phyloP scores from a whole-genome alignment of 2,329 filamentous ascomycete genomes.

The Arthrobotrys megalospora region DNA sequence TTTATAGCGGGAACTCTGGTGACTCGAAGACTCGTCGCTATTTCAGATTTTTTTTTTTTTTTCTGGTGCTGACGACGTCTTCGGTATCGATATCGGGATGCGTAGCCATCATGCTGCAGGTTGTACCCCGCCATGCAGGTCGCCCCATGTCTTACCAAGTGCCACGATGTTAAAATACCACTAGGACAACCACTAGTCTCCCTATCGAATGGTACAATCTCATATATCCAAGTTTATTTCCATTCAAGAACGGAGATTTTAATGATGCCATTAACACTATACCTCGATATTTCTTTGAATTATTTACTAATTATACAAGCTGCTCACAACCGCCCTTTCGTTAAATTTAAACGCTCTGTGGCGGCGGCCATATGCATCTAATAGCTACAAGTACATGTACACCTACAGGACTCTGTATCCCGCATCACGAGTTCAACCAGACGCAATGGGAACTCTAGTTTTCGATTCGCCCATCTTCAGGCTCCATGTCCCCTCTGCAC shows the following conservation, averaged over 20 bases:
- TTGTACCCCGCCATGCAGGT: slow-evolving; percentile 50
- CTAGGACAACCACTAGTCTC: slow-evolving; percentile 6
- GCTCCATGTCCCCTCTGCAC: slow-evolving; percentile 19
- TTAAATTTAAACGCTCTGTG: slow-evolving; percentile 16
- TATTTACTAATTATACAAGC: not conserved
- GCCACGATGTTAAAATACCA: slow-evolving; percentile 23
- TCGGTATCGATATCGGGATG: slow-evolving; percentile 44
- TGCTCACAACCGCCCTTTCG: not conserved
- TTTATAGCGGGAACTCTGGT: slow-evolving; percentile 41
- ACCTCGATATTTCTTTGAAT: not conserved
- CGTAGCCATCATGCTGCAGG: slow-evolving; percentile 21
- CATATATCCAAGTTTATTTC: slow-evolving; percentile 15
- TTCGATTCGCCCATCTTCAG: slow-evolving; percentile 35
- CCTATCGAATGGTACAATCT: not conserved
- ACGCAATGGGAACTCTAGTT: slow-evolving; percentile 19
- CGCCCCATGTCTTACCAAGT: slow-evolving; percentile 32
- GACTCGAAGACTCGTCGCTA: slow-evolving; percentile 1
- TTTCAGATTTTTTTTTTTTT: not conserved
- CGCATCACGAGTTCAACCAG: slow-evolving; percentile 8
- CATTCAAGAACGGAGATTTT: slow-evolving; percentile 3
- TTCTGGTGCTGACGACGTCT: not conserved
- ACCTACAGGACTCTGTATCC: slow-evolving; percentile 5
- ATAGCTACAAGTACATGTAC: not conserved
- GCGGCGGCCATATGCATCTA: slow-evolving; percentile 18
- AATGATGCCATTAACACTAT: not conserved